These are phyloP conservation scores for Colletotrichum higginsianum DNA, from an alignment of 2,329 filamentous ascomycete genomes.

Conservation along the genomic window DNA sequence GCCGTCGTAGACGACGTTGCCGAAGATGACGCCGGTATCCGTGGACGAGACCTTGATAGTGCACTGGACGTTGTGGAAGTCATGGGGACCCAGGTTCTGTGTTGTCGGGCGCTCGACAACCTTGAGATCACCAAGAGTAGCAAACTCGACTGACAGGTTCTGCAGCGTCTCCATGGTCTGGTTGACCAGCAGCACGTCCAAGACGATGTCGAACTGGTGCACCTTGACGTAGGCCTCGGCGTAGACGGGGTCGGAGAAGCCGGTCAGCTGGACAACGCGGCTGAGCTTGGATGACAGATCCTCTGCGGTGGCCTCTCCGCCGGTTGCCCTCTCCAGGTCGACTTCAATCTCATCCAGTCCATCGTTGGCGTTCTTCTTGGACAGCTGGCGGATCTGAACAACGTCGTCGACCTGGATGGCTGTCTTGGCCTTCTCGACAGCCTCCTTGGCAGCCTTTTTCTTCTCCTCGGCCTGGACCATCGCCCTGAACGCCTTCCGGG, in stretches of 20 bases:
- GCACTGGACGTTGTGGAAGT: conserved; percentile 98
- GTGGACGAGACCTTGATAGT: conserved; percentile 99
- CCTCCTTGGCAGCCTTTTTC: conserved; percentile 96
- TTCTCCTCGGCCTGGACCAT: conserved; percentile 99
- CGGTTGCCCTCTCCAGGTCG: conserved; percentile 94
- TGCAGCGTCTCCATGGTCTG: conserved; percentile 97
- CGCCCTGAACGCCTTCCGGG: conserved; percentile 92
- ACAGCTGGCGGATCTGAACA: conserved; percentile 90
- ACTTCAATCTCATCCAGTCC: conserved; percentile 88
- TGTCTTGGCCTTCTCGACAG: conserved; percentile 91
- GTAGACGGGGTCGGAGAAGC: conserved; percentile 98
- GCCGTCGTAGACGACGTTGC: conserved; percentile 98
- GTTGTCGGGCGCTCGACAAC: conserved; percentile 97
- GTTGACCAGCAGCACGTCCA: conserved; percentile 97
- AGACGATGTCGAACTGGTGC: conserved; percentile 97
- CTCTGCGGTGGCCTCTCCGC: conserved; percentile 86
- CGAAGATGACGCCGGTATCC: conserved; percentile 98
- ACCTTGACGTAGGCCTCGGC: conserved; percentile 99
- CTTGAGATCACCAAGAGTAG: conserved; percentile 97
- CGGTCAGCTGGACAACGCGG: conserved; percentile 95
- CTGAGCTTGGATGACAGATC: conserved; percentile 95
- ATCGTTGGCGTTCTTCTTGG: conserved; percentile 89
- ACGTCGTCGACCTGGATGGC: conserved; percentile 97
- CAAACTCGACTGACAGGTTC: conserved; percentile 97
- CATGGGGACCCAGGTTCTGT: conserved; percentile 93